phyloP scores from a whole-genome alignment of 78 protist species.

The Dictyostelium firmibasis region DNA sequence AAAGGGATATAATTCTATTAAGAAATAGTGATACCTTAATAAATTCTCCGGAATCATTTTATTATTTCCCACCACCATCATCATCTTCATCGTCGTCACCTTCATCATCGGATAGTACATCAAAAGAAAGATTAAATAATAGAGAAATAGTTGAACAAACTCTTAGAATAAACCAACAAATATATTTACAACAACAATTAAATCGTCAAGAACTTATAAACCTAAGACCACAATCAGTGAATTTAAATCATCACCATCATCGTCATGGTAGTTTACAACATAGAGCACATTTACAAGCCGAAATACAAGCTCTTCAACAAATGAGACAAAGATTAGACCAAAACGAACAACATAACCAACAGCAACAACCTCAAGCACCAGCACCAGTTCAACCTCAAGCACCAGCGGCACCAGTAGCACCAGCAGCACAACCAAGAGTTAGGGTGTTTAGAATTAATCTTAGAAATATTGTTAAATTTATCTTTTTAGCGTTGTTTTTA shows the following conservation, averaged over 20 bases:
- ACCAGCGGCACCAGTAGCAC: not conserved
- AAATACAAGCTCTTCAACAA: not conserved
- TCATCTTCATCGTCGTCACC: not conserved
- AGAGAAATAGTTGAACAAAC: not conserved
- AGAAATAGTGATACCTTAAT: not conserved
- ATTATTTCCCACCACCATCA: not conserved
- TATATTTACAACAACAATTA: not conserved
- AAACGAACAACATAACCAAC: not conserved
- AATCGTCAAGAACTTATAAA: not conserved
- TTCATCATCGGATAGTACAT: not conserved
- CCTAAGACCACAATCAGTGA: not conserved
- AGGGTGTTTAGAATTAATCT: conserved; percentile 33
- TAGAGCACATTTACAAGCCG: not conserved
- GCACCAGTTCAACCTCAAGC: not conserved
- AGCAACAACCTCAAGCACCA: not conserved
- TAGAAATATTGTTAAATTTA: not conserved
- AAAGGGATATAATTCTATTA: not conserved
- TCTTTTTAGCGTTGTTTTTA: not conserved
- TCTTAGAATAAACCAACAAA: not conserved
- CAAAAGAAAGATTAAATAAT: not conserved
- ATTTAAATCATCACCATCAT: not conserved
- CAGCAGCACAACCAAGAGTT: not conserved
- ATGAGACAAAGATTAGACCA: not conserved
- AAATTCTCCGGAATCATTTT: not conserved
- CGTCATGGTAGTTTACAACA: not conserved